phyloP scores from a whole-genome alignment of 202 grass and related monocot genomes.

The Saccharum hybrid region DNA sequence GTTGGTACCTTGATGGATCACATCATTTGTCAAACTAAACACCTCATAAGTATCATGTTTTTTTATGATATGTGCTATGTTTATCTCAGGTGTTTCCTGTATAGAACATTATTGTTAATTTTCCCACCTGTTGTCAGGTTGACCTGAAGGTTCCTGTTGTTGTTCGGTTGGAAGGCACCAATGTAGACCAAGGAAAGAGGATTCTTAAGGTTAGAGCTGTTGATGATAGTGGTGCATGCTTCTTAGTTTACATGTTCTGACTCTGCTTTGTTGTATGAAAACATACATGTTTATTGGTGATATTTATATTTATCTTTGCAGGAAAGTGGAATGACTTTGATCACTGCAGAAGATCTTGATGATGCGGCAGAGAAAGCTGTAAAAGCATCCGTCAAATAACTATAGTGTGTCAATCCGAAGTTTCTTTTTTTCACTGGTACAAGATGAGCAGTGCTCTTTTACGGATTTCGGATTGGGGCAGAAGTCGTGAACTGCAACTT shows the following conservation, averaged over 20 bases:
- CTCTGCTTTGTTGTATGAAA: constrained; percentile 7
- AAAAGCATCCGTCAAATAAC: constrained; percentile 65
- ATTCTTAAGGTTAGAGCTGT: constrained; percentile 86
- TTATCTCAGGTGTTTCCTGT: not conserved
- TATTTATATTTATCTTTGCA: constrained; percentile 44
- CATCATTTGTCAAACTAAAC: not conserved
- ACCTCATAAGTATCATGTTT: not conserved
- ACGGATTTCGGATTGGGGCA: constrained; percentile 20
- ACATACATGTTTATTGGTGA: constrained; percentile 26
- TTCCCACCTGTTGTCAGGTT: constrained; percentile 56
- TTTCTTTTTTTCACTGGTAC: constrained; percentile 34
- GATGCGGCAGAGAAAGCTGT: constrained; percentile 97
- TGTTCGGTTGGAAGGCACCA: constrained; percentile 97
- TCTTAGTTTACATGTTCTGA: not conserved
- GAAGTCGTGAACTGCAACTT: constrained; percentile 32
- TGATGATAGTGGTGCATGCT: not conserved
- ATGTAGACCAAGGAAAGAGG: constrained; percentile 99
- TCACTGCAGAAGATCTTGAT: constrained; percentile 98
- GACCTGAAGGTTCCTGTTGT: constrained; percentile 96
- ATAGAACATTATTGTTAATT: constrained; percentile 6
- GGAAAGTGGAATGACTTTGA: constrained; percentile 94
- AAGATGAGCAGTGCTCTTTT: constrained; percentile 49
- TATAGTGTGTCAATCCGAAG: constrained; percentile 32
- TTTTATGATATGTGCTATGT: not conserved
- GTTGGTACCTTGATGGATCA: not conserved